Conservation (phyloP, 2,329 filamentous ascomycete species). For the Cadophora gregata region DNA sequence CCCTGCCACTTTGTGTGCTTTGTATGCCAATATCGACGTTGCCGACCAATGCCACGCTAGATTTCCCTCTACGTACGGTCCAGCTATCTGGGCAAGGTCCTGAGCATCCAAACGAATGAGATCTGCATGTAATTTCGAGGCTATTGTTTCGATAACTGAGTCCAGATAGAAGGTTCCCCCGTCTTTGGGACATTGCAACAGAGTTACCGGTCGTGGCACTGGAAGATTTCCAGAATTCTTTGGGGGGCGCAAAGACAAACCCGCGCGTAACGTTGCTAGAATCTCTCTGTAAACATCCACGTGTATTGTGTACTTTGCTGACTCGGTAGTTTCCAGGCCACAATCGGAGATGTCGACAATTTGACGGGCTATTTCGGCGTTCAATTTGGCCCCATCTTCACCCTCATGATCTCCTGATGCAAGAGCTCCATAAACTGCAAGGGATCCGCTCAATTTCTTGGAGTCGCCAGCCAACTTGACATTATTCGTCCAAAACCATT, state of each 20-base stretch:
- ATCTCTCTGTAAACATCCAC: conserved; percentile 47
- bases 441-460: conserved; percentile 27
- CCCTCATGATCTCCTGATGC: conserved; percentile 3
- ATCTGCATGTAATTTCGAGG: conserved; percentile 66
- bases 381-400: conserved; percentile 18
- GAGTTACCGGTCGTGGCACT: conserved; percentile 57
- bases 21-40: conserved; percentile 62
- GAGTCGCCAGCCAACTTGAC: conserved; percentile 46
- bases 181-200: conserved; percentile 63
- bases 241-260: conserved; percentile 51
- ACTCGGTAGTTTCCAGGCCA: conserved; percentile 26
- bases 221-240: conserved; percentile 49
- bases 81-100: conserved; percentile 72
- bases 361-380: conserved; percentile 17
- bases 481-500: conserved; percentile 60
- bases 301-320: conserved; percentile 42
- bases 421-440: conserved; percentile 34
- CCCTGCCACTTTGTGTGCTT: conserved; percentile 60
- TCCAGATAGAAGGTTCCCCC: conserved; percentile 62
- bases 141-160: conserved; percentile 66
- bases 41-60: conserved; percentile 52
- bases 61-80: conserved; percentile 71
- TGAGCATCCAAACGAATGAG: conserved; percentile 71
- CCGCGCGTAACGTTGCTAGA: conserved; percentile 55
- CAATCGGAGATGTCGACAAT: conserved; percentile 25